These are phyloP conservation scores for Paraconiothyrium brasiliense DNA, from an alignment of 2,329 filamentous ascomycete genomes.

Conservation along the genomic window DNA sequence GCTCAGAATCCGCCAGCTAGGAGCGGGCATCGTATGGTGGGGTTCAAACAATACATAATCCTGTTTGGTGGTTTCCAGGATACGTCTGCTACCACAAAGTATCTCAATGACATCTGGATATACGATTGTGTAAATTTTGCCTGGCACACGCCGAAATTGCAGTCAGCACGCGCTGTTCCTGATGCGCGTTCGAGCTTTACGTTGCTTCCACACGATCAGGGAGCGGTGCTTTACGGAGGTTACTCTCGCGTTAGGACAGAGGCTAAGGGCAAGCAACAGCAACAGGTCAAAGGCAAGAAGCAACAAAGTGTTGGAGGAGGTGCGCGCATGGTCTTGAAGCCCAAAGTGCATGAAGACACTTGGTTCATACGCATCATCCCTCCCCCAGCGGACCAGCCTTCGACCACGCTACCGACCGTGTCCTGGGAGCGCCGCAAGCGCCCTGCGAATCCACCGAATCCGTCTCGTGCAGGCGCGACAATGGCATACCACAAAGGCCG, in stretches of 20 bases:
- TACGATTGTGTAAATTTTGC: constrained; percentile 89
- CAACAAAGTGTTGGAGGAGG: constrained; percentile 66
- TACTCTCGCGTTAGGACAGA: constrained; percentile 87
- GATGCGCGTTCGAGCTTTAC: constrained; percentile 93
- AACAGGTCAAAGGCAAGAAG: constrained; percentile 50
- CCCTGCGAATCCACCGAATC: constrained; percentile 87
- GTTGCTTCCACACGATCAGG: constrained; percentile 86
- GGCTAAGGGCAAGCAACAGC: constrained; percentile 67
- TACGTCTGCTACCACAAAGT: constrained; percentile 93
- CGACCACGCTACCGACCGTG: constrained; percentile 74
- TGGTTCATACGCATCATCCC: constrained; percentile 88
- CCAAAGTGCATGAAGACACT: constrained; percentile 92
- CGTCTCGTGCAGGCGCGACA: constrained; percentile 84
- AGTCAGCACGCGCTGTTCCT: constrained; percentile 83
- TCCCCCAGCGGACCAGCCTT: constrained; percentile 71
- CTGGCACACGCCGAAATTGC: constrained; percentile 81
- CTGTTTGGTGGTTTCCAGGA: constrained; percentile 98
- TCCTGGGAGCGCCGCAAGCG: constrained; percentile 95
- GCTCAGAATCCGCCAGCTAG: constrained; percentile 83
- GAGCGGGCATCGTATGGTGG: constrained; percentile 94
- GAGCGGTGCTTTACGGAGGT: constrained; percentile 89
- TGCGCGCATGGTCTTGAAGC: constrained; percentile 79
- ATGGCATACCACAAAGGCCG: constrained; percentile 95
- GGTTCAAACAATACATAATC: constrained; percentile 95
- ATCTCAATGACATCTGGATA: constrained; percentile 91